Percentiles rank a stretch among this genome's conserved stretches.
Conservation (phyloP, 1,284 basidiomycete species). For the Naganishia sp. region DNA sequence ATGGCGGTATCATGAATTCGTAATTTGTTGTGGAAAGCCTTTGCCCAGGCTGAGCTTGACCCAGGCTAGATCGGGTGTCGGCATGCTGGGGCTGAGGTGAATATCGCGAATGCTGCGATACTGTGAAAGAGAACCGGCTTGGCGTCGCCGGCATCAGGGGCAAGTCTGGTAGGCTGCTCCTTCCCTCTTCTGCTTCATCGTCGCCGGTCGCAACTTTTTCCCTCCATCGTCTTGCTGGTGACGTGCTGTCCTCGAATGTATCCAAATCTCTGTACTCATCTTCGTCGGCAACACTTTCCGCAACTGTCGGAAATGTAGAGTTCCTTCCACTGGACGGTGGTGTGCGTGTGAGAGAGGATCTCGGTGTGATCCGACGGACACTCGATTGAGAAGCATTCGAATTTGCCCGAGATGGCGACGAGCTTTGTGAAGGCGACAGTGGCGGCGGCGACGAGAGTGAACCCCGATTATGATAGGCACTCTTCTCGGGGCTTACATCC, state of each 20-base stretch:
- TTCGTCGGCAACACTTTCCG: slow-evolving; percentile 7
- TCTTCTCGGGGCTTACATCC: neutral
- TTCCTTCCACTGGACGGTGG: slow-evolving; percentile 8
- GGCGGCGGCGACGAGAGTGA: slow-evolving; percentile 16
- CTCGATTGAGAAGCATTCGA: slow-evolving; percentile 9
- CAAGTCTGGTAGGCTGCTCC: slow-evolving; percentile 27
- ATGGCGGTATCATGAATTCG: slow-evolving; percentile 15
- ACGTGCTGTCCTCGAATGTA: slow-evolving; percentile 12
- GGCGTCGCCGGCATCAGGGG: slow-evolving; percentile 27
- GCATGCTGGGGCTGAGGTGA: neutral
- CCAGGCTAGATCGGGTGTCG: slow-evolving; percentile 12
- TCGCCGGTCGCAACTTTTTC: neutral
- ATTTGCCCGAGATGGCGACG: slow-evolving; percentile 17
- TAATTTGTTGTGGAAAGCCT: slow-evolving; percentile 7
- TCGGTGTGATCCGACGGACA: neutral
- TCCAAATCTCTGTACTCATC: neutral
- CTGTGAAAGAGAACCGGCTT: slow-evolving; percentile 25
- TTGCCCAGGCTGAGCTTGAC: neutral
- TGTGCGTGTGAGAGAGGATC: slow-evolving; percentile 10
- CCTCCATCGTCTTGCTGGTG: slow-evolving; percentile 11
- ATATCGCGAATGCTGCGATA: slow-evolving; percentile 18
- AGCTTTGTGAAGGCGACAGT: slow-evolving; percentile 8
- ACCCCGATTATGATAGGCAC: neutral
- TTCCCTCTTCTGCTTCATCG: slow-evolving; percentile 26
- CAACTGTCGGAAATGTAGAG: slow-evolving; percentile 1